A percentile compares a stretch with the other conserved stretches of the same genome.
phyloP scores from a whole-genome alignment of 2,329 filamentous ascomycete species.

The Lizonia empirigonia region DNA sequence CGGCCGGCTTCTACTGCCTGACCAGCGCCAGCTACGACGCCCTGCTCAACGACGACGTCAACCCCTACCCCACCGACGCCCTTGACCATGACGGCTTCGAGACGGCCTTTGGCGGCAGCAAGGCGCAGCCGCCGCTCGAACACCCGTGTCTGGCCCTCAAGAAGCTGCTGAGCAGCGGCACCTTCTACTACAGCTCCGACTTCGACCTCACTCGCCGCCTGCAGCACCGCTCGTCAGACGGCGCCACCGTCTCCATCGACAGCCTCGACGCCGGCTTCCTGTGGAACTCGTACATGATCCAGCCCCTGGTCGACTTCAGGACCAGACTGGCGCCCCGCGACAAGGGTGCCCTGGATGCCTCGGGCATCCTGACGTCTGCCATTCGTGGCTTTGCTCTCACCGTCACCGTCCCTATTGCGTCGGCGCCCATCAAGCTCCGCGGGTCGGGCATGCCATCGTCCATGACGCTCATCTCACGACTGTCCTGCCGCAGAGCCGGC shows the following conservation, averaged over 20 bases:
- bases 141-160: conserved; percentile 90
- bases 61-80: conserved; percentile 60
- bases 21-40: conserved; percentile 87
- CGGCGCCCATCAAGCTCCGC: conserved; percentile 70
- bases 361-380: conserved; percentile 86
- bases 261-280: conserved; percentile 91
- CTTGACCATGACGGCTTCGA: conserved; percentile 61
- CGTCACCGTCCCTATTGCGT: conserved; percentile 78
- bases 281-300: conserved; percentile 99
- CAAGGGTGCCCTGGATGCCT: conserved; percentile 79
- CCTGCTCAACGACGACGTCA: conserved; percentile 64
- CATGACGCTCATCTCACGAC: conserved; percentile 85
- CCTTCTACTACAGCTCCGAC: conserved; percentile 98
- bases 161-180: conserved; percentile 90
- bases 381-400: conserved; percentile 92
- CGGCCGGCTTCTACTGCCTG: conserved; percentile 89
- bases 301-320: conserved; percentile 86
- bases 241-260: conserved; percentile 83
- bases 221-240: conserved; percentile 83
- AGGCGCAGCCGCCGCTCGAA: conserved; percentile 73
- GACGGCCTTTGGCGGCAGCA: conserved; percentile 58
- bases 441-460: conserved; percentile 77
- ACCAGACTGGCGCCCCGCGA: conserved; percentile 78
- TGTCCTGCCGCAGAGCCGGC: conserved; percentile 89
- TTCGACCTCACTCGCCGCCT: conserved; percentile 94